These are phyloP conservation scores for Euphorbia celastroides DNA, from an alignment of 441 rosid species.

Conservation along the genomic window DNA sequence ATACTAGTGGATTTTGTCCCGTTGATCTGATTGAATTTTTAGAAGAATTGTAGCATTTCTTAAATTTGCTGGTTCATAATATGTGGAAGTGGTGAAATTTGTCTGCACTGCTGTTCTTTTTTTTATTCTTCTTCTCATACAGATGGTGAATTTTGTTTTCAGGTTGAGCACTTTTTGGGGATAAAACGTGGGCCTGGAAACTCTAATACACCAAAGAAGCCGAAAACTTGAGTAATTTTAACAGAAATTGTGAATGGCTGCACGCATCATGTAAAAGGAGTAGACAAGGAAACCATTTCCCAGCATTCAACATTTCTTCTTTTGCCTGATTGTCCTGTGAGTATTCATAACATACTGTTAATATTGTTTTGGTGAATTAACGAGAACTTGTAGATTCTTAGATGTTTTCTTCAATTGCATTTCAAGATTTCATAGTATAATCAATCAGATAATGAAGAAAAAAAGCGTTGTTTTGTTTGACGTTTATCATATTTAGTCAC, in stretches of 20 bases:
- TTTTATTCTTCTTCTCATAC: not conserved
- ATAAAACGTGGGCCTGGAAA: slow-evolving; percentile 75
- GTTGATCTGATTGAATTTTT: not conserved
- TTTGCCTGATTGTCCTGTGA: not conserved
- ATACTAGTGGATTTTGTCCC: not conserved
- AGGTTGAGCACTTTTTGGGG: slow-evolving; percentile 98
- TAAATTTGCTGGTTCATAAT: not conserved
- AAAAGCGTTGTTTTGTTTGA: too few relatives aligned
- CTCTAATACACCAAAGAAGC: slow-evolving; percentile 47
- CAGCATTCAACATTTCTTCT: not conserved
- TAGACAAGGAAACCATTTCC: not conserved
- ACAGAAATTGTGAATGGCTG: not conserved
- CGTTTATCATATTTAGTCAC: too few relatives aligned
- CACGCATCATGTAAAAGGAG: not conserved
- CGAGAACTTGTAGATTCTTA: not conserved
- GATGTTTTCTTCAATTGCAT: too few relatives aligned
- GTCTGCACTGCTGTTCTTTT: too few relatives aligned
- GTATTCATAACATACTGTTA: not conserved
- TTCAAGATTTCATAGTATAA: too few relatives aligned
- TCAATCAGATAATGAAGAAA: too few relatives aligned
- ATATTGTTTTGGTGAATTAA: not conserved
- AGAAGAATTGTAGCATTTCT: not conserved
- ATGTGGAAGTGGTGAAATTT: not conserved
- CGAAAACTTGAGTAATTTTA: slow-evolving; percentile 35
- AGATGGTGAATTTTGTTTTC: slow-evolving; percentile 6